Evolutionary conservation across 164 flowering plant species (phyloP).

Genomic region (Sextonia rubra): DNA sequence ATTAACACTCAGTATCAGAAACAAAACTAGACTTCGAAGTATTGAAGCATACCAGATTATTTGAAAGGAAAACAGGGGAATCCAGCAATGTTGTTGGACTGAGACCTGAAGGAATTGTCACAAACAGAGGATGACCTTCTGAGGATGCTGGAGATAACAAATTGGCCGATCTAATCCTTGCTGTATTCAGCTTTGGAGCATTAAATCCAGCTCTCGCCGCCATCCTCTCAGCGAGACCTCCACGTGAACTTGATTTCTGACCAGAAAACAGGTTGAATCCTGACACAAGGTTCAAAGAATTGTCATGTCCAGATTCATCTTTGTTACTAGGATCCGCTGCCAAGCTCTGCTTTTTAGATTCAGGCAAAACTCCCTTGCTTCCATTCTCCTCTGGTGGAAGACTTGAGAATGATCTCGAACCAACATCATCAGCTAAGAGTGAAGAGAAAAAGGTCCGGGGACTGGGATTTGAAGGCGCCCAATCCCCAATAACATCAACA

Average conservation of each 20-base stretch:
- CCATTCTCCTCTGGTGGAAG: conserved; percentile 19
- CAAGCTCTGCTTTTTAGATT: conserved; percentile 17
- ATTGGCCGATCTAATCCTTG: conserved; percentile 46
- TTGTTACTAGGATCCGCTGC: conserved; percentile 11
- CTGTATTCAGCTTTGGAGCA: conserved; percentile 66
- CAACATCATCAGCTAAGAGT: conserved; percentile 32
- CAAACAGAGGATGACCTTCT: conserved; percentile 52
- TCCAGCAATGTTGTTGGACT: conserved; percentile 81
- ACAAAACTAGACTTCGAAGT: not conserved
- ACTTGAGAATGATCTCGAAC: conserved; percentile 29
- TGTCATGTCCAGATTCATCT: conserved; percentile 11
- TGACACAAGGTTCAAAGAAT: conserved; percentile 16
- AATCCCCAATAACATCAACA: conserved; percentile 58
- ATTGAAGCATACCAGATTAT: conserved; percentile 58
- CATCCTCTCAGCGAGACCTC: conserved; percentile 66
- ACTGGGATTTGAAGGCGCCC: conserved; percentile 61
- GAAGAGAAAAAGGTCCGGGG: conserved; percentile 51
- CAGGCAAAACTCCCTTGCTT: conserved; percentile 17
- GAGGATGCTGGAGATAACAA: conserved; percentile 25
- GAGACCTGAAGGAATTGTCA: conserved; percentile 78
- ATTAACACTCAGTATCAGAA: not conserved
- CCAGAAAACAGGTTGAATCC: conserved; percentile 23
- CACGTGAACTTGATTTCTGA: conserved; percentile 33
- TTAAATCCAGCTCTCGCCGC: conserved; percentile 89
- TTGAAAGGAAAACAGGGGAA: conserved; percentile 82